Evolutionary conservation across 2,329 filamentous ascomycete genomes (phyloP).

Genomic region (Cladophialophora chaetospira): DNA sequence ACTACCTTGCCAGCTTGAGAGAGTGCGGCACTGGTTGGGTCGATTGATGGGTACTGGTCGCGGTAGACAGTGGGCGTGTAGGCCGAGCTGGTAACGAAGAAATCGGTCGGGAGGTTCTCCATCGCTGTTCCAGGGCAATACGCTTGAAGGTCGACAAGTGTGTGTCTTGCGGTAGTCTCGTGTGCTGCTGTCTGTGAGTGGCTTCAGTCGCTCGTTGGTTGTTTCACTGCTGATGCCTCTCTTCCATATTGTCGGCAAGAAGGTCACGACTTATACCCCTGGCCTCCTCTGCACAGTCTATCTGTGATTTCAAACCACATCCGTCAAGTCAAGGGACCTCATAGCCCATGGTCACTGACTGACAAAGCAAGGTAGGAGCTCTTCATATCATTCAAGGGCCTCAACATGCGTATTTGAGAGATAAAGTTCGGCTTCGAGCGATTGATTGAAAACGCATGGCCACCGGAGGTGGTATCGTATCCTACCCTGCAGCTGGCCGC

Average conservation of each 20-base stretch:
- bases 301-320: neutral
- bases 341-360: neutral
- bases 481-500: neutral
- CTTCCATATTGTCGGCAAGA: neutral
- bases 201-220: neutral
- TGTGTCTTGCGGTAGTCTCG: neutral
- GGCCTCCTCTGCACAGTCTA: neutral
- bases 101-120: neutral
- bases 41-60: conserved; percentile 44
- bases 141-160: neutral
- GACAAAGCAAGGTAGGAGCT: neutral
- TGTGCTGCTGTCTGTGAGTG: neutral
- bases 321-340: neutral
- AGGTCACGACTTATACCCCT: too few relatives aligned
- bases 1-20: conserved; percentile 42
- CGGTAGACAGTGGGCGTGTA: conserved; percentile 41
- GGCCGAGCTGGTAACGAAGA: conserved; percentile 17
- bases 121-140: neutral
- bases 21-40: conserved; percentile 37
- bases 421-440: neutral
- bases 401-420: neutral
- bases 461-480: neutral
- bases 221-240: neutral
- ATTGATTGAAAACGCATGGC: neutral
- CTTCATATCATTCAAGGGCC: neutral